Evolutionary conservation across 768 basidiomycete species (phyloP).

Genomic region (Xerocomellus intermedius): DNA sequence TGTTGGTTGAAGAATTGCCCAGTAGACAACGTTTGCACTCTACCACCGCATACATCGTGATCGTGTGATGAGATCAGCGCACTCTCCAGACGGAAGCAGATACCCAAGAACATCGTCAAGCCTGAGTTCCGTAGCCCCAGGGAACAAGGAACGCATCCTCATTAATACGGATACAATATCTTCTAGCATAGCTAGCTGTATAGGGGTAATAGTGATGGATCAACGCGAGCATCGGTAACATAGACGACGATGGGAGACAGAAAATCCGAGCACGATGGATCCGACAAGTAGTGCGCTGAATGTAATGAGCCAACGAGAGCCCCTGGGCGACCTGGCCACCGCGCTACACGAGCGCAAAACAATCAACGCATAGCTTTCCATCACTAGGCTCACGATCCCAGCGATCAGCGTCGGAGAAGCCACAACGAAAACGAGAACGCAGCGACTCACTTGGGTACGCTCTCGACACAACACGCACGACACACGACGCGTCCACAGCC

Average conservation of each 20-base stretch:
- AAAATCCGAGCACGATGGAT: neutral
- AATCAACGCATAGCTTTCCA: slow-evolving; percentile 32
- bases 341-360: slow-evolving; percentile 27
- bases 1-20: neutral
- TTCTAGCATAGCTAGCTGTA: slow-evolving; percentile 5
- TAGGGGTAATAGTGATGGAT: neutral
- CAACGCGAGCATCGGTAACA: slow-evolving; percentile 9
- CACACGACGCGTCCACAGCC: slow-evolving; percentile 39
- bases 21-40: neutral
- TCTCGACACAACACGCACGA: slow-evolving; percentile 37
- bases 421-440: neutral
- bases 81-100: too few species aligned
- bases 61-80: too few species aligned
- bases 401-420: slow-evolving; percentile 8
- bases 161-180: slow-evolving; percentile 15
- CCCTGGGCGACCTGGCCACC: too few species aligned
- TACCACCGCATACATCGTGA: neutral
- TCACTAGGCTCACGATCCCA: slow-evolving; percentile 16
- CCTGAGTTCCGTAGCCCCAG: neutral
- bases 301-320: neutral
- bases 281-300: neutral
- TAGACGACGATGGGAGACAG: neutral
- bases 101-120: neutral
- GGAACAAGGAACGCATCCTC: neutral
- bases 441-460: slow-evolving; percentile 33